phyloP scores from a whole-genome alignment of 1,284 basidiomycete species.

The Cutaneotrichosporon sp. region DNA sequence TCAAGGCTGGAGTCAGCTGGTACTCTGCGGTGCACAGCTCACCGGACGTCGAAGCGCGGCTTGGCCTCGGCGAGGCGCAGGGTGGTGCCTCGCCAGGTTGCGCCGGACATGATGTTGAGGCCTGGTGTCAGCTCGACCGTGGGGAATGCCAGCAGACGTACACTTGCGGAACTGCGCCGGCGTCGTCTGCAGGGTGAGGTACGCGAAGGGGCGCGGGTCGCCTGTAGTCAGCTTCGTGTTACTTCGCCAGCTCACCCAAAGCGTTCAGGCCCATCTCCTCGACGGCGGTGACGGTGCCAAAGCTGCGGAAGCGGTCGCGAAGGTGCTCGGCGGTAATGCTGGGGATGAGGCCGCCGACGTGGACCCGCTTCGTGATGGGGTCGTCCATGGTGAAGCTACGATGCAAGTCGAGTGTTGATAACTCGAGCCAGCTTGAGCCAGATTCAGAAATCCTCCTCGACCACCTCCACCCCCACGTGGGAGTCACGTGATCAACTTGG shows the following conservation, averaged over 20 bases:
- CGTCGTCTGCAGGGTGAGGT: constrained; percentile 46
- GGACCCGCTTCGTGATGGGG: constrained; percentile 42
- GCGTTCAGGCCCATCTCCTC: constrained; percentile 45
- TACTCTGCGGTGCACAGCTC: constrained; percentile 6
- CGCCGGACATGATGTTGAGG: constrained; percentile 52
- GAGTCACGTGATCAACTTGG: constrained; percentile 1
- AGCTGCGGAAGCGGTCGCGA: constrained; percentile 49
- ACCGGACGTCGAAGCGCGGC: constrained; percentile 32
- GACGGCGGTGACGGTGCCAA: constrained; percentile 45
- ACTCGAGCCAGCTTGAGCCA: no score
- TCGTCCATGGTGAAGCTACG: constrained; percentile 18
- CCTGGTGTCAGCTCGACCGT: constrained; percentile 26
- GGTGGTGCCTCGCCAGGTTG: constrained; percentile 50
- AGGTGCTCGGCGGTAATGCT: constrained; percentile 46
- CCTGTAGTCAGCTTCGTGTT: constrained; percentile 29
- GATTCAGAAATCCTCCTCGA: constrained; percentile 15
- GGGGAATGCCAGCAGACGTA: constrained; percentile 18
- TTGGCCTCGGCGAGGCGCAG: constrained; percentile 51
- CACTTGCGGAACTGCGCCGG: constrained; percentile 49
- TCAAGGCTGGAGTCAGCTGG: constrained; percentile 22
- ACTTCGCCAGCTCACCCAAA: constrained; percentile 35
- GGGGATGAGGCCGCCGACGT: constrained; percentile 50
- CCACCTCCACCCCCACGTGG: constrained; percentile 2
- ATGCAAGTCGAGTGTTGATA: no score
- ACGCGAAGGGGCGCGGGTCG: constrained; percentile 48